A percentile compares a stretch with the other conserved stretches of the same genome.
Evolutionary conservation across 164 flowering plant species (phyloP).

Genomic region (Nymphaea thermarum): DNA sequence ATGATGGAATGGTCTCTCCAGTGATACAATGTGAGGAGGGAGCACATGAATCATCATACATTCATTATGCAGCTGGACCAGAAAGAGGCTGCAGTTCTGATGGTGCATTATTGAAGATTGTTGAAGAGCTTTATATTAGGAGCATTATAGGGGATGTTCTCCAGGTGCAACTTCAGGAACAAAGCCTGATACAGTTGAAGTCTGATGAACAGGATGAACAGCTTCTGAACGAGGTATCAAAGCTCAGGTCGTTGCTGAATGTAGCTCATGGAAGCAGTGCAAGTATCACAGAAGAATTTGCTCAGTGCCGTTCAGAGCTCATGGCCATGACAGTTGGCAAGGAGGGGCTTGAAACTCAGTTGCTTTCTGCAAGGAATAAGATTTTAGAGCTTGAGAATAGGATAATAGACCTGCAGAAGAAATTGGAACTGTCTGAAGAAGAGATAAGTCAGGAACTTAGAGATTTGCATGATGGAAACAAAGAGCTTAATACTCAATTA

Average conservation of each 20-base stretch:
- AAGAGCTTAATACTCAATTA: not conserved
- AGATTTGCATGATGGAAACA: not conserved
- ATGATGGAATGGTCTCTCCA: not conserved
- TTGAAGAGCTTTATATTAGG: constrained; percentile 25
- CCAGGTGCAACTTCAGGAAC: constrained; percentile 48
- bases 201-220: constrained; percentile 20
- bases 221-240: constrained; percentile 33
- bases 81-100: not conserved
- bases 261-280: constrained; percentile 33
- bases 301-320: constrained; percentile 39
- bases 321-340: constrained; percentile 21
- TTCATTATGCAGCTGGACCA: not conserved
- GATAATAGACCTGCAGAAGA: constrained; percentile 30
- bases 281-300: constrained; percentile 42
- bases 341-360: constrained; percentile 35
- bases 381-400: constrained; percentile 24
- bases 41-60: too few species aligned
- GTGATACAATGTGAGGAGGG: not conserved
- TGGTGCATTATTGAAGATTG: not conserved
- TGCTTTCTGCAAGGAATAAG: constrained; percentile 25
- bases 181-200: constrained; percentile 26
- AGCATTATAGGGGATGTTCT: constrained; percentile 38
- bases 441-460: constrained; percentile 14
- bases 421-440: constrained; percentile 34
- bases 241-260: constrained; percentile 26